Conservation (phyloP, 352 stramenopile species). For the Pythium brassicae region DNA sequence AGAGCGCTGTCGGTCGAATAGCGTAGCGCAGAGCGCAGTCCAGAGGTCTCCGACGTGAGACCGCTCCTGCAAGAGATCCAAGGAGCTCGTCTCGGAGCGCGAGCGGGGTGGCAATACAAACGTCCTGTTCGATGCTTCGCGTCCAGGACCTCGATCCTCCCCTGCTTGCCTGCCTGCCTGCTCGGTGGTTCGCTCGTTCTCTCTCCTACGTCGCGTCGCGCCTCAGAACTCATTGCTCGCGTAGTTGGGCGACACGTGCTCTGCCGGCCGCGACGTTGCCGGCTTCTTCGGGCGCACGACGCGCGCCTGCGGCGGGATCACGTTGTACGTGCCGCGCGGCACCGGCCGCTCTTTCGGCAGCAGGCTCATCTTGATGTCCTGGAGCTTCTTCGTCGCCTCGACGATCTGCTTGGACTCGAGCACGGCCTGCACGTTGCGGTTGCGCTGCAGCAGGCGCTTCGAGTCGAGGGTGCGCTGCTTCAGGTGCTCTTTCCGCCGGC, state of each 20-base stretch:
- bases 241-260: slow-evolving; percentile 7
- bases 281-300: slow-evolving; percentile 73
- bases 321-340: slow-evolving; percentile 50
- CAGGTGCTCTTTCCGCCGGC: slow-evolving; percentile 90
- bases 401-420: slow-evolving; percentile 91
- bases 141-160: no score
- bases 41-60: no score
- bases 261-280: slow-evolving; percentile 25
- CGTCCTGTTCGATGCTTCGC: no score
- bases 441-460: slow-evolving; percentile 92
- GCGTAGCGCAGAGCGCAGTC: slow-evolving; percentile 16
- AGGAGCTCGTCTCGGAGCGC: no score
- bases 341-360: slow-evolving; percentile 56
- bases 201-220: no score
- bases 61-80: no score
- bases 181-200: not conserved
- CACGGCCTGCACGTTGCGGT: slow-evolving; percentile 92
- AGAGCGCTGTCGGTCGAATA: slow-evolving; percentile 17
- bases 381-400: slow-evolving; percentile 71
- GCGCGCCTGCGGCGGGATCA: slow-evolving; percentile 71
- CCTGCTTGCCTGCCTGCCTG: no score
- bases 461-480: slow-evolving; percentile 93
- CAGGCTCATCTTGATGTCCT: slow-evolving; percentile 79
- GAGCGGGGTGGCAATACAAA: no score
- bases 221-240: not conserved